Evolutionary conservation across 225 moss, liverwort and hornwort genomes (phyloP), one percentile per base, ranked within the genome.

Genomic region (Physcomitrium patens): DNA sequence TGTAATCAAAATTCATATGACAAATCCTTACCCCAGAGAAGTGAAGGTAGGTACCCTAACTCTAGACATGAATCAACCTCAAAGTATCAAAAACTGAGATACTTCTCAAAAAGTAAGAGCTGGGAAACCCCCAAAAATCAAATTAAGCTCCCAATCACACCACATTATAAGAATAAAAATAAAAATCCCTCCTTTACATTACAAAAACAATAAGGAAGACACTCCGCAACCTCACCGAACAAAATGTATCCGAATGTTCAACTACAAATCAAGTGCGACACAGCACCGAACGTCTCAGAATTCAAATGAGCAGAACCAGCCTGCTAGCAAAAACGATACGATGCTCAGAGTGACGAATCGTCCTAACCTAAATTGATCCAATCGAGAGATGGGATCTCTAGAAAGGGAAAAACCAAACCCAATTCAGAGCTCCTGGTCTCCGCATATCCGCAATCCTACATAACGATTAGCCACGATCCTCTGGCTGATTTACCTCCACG

Each of bases 1-100:
- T 7, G 31, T 37, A 37, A 37, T 7, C 31, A 4, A 37, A 1
- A 37, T 37, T 7, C 31, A 4, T 3, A 37, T 4, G 7, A 37
- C 31, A 3, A 37, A 37, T 2, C 31, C 31, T 37, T 7, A 7
- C 31, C 7, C 31, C 5, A 37, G 31, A 37, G 5, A 37, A 37
- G 31, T 2, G 31, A 37, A 3, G 7, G 31, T 37, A 37, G 31
- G 31, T 37, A 37, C 7, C 31, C 31, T 37, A 37, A 37, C 7
- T 71, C 60, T 47, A 71, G 31, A 18, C 27, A 27, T n/a, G 58
- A 70, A 45, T 45, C 58, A 14, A 41, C 17, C 56, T 70, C 57
- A 16, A 70, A 23, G 58, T 24, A 58, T 11, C 16, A 42, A 16
- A 42, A 63, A 14, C 20, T 54, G 26, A 43, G 18, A 43, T 10